A percentile compares a stretch with the other conserved stretches of the same genome.
These are phyloP conservation scores for Sporothrix dimorphospora DNA, from an alignment of 2,329 filamentous ascomycete species.

Conservation along the genomic window DNA sequence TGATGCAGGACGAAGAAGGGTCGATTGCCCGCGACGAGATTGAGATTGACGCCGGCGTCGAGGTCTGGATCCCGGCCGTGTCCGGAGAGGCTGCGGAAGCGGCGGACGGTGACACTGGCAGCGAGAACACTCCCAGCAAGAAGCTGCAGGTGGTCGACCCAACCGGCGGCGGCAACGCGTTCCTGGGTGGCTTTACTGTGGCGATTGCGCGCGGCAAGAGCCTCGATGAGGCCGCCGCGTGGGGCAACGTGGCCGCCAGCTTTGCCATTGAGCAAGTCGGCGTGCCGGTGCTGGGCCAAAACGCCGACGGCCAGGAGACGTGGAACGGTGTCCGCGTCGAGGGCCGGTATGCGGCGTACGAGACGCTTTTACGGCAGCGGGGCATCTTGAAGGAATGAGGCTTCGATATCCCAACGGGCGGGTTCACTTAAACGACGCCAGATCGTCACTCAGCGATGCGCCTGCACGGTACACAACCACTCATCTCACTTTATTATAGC, in stretches of 20 bases:
- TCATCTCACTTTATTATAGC: background rate
- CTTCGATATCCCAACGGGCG: background rate
- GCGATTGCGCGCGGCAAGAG: slow-evolving; percentile 61
- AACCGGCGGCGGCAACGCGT: slow-evolving; percentile 91
- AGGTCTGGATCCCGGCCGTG: slow-evolving; percentile 79
- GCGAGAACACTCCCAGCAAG: slow-evolving; percentile 25
- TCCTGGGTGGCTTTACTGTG: slow-evolving; percentile 66
- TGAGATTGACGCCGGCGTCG: slow-evolving; percentile 65
- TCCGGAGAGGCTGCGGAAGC: slow-evolving; percentile 46
- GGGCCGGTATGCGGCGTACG: slow-evolving; percentile 57
- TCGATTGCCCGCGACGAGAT: slow-evolving; percentile 60
- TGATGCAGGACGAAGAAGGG: slow-evolving; percentile 58
- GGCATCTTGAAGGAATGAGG: slow-evolving; percentile 18
- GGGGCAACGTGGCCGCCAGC: slow-evolving; percentile 82
- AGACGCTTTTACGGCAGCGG: slow-evolving; percentile 42
- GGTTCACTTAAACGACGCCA: background rate
- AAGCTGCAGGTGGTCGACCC: slow-evolving; percentile 74
- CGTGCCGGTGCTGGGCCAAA: slow-evolving; percentile 63
- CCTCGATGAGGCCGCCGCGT: slow-evolving; percentile 72
- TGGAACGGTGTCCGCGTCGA: slow-evolving; percentile 64
- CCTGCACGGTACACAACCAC: background rate
- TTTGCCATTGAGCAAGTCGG: slow-evolving; percentile 96
- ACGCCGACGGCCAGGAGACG: slow-evolving; percentile 53
- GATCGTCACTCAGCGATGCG: background rate
- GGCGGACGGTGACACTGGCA: slow-evolving; percentile 30